These are phyloP conservation scores for Coniella vitis DNA, from an alignment of 2,329 filamentous ascomycete genomes.

Conservation along the genomic window DNA sequence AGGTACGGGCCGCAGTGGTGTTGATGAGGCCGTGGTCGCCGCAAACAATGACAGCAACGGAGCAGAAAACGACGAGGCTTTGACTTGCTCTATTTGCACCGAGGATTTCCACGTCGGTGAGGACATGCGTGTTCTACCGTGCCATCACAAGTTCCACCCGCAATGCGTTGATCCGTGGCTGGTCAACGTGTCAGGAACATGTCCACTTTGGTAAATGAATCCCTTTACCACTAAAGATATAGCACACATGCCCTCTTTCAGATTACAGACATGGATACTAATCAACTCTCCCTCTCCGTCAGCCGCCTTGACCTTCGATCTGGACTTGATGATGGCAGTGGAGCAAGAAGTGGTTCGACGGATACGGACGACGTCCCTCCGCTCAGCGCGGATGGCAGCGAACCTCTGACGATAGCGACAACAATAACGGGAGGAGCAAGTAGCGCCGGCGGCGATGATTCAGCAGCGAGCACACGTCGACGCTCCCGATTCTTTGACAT, in stretches of 20 bases:
- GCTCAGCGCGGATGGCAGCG: slow-evolving; percentile 32
- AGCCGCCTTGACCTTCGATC: slow-evolving; percentile 51
- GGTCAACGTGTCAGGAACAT: slow-evolving; percentile 62
- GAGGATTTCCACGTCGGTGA: slow-evolving; percentile 62
- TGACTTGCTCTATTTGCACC: slow-evolving; percentile 62
- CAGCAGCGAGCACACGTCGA: slow-evolving; percentile 31
- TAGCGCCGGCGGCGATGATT: slow-evolving; percentile 20
- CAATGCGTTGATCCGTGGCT: slow-evolving; percentile 64
- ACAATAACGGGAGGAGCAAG: too few relatives aligned
- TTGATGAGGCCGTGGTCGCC: not conserved
- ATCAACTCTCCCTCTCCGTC: not conserved
- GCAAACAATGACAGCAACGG: slow-evolving; percentile 14
- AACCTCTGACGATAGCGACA: slow-evolving; percentile 10
- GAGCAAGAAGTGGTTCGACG: slow-evolving; percentile 19
- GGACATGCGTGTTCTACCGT: slow-evolving; percentile 61
- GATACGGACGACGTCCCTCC: slow-evolving; percentile 37
- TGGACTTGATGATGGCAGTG: slow-evolving; percentile 23
- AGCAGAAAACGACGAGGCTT: slow-evolving; percentile 29
- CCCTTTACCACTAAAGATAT: too few relatives aligned
- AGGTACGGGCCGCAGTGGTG: not conserved
- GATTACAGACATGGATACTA: slow-evolving; percentile 2
- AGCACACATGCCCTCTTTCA: not conserved
- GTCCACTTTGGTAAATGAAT: slow-evolving; percentile 56
- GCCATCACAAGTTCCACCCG: slow-evolving; percentile 62
- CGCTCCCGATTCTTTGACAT: slow-evolving; percentile 50